Evolutionary conservation across 2,329 filamentous ascomycete species (phyloP), one percentile per base, ranked within the genome.

Genomic region (Sporothrix euskadiensis): DNA sequence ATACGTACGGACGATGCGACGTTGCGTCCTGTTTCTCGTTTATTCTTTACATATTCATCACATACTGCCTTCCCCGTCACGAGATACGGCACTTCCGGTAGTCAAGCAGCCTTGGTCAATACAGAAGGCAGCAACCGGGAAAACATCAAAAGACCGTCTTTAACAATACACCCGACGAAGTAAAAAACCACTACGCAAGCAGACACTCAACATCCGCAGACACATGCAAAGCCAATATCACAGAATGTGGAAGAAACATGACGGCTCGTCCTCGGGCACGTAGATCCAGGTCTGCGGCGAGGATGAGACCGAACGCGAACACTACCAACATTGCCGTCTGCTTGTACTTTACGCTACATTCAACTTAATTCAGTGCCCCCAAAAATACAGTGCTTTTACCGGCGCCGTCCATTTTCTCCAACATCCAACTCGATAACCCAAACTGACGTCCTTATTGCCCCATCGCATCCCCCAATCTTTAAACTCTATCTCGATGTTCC

Each of bases 61-160:
- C 30, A 35, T 30, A 30, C 14, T 10, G 12, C 32, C 52, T 59
- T 35, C 30, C 19, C n/a, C 59, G n/a, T 41, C 59, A 63, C 19
- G 59, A 63, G 35, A 63, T 10, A 41, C 1, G 39, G 32, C 39
- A 19, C 32, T 26, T 22, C 9, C 59, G 59, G 59, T 35, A 44
- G 59, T 44, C 19, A 41, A 35, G 59, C 59, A 41, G 59, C 59
- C 19, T 63, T 30, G 22, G 52, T 26, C 56, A 35, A 59, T 35
- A 35, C 59, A 63, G 59, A 35, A 59, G 59, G 59, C 59, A 63
- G 59, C 59, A n/a, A 61, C 57, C 32, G 57, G 57, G 56, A 57
- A 57, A 39, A 39, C 35, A 4, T 35, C 35, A 35, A 35, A 8
- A 49, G 3, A 49, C 44, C 14, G 14, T 47, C 10, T 30, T 30